phyloP scores from a whole-genome alignment of 441 rosid species.

The Breynia disticha region DNA sequence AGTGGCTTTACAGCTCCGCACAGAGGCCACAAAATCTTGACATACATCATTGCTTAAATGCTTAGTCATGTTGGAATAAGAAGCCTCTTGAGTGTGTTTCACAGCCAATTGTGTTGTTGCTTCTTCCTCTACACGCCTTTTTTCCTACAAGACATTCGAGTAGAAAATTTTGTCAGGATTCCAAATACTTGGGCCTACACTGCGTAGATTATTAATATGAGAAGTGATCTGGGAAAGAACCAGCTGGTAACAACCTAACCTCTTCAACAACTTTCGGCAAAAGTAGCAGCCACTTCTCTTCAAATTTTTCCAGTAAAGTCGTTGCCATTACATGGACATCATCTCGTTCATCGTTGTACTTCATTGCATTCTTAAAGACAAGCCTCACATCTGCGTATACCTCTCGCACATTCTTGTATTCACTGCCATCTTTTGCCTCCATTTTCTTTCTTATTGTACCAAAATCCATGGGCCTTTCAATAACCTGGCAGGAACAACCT shows the following conservation, averaged over 20 bases:
- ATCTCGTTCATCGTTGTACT: constrained; percentile 70
- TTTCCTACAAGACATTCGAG: constrained; percentile 33
- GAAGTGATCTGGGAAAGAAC: no score
- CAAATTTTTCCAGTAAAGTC: constrained; percentile 72
- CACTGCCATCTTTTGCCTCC: constrained; percentile 88
- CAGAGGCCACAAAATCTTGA: no score
- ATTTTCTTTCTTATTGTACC: constrained; percentile 76
- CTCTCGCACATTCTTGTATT: constrained; percentile 85
- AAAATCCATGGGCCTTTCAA: constrained; percentile 98
- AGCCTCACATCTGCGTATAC: constrained; percentile 89
- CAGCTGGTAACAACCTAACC: constrained; percentile 11
- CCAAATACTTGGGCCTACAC: no score
- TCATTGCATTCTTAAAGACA: constrained; percentile 96
- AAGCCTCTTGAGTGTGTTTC: constrained; percentile 75
- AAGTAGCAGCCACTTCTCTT: constrained; percentile 85
- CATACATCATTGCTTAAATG: constrained; percentile 57
- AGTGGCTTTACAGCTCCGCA: neutral
- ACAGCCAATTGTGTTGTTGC: constrained; percentile 49
- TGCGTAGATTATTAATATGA: no score
- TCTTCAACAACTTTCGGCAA: constrained; percentile 90
- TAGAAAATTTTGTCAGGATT: no score
- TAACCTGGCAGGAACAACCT: constrained; percentile 30
- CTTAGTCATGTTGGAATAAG: constrained; percentile 65
- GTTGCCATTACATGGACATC: constrained; percentile 90
- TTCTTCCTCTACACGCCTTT: constrained; percentile 67